Conservation (phyloP, 768 basidiomycete genomes). For the Tylopilus sp. region DNA sequence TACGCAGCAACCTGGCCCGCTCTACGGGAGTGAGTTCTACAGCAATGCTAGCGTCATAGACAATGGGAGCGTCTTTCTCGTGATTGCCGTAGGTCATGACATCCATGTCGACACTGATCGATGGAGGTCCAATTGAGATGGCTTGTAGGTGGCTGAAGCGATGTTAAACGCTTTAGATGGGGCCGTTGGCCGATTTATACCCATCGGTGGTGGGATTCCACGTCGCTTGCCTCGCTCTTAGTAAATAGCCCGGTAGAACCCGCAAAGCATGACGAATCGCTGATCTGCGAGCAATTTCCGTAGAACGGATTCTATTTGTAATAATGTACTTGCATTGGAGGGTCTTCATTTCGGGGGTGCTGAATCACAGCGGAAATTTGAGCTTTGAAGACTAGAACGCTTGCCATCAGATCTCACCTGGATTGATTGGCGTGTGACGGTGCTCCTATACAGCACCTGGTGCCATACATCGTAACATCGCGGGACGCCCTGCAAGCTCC, state of each 20-base stretch:
- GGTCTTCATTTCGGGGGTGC: background rate
- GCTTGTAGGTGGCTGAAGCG: background rate
- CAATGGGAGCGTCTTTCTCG: conserved; percentile 7
- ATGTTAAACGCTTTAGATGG: background rate
- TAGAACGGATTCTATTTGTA: no score
- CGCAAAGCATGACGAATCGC: background rate
- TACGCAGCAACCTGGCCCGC: conserved; percentile 32
- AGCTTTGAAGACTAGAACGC: no score
- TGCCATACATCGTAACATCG: no score
- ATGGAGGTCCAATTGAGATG: background rate
- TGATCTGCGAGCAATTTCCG: background rate
- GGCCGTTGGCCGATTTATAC: background rate
- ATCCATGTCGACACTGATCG: conserved; percentile 1
- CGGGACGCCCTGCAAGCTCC: no score
- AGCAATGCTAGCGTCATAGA: background rate
- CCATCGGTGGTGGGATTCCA: background rate
- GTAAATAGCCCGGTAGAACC: background rate
- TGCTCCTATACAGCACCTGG: no score
- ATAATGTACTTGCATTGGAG: background rate
- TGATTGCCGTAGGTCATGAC: background rate
- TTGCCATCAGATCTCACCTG: no score
- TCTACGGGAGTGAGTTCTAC: conserved; percentile 14
- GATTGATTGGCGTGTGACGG: no score
- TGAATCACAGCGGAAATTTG: background rate
- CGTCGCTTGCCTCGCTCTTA: background rate